phyloP scores from a whole-genome alignment of 768 basidiomycete genomes.

The Podaxis sp. region DNA sequence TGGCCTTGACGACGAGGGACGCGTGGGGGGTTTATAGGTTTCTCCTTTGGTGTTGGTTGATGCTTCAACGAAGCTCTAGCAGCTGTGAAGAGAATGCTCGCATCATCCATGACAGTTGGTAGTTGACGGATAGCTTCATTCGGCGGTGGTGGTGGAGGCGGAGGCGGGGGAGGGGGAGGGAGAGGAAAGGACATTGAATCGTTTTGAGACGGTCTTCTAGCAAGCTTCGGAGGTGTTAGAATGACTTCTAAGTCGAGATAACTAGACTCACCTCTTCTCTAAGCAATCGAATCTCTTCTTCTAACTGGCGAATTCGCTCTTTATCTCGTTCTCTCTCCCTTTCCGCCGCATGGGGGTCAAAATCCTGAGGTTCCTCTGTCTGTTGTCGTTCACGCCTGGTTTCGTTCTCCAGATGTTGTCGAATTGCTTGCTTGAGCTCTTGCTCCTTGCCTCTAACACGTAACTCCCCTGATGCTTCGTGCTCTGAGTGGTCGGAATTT shows the following conservation, averaged over 20 bases:
- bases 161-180: constrained; percentile 38
- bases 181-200: constrained; percentile 20
- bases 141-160: constrained; percentile 39
- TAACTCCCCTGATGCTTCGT: constrained; percentile 39
- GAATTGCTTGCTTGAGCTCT: constrained; percentile 54
- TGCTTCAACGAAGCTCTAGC: constrained; percentile 67
- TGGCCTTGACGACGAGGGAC: constrained; percentile 45
- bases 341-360: constrained; percentile 23
- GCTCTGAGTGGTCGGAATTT: constrained; percentile 13
- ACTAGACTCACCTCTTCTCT: constrained; percentile 46
- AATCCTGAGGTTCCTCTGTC: constrained; percentile 16
- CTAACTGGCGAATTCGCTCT: constrained; percentile 56
- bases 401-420: constrained; percentile 45
- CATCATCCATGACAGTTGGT: constrained; percentile 25
- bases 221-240: constrained; percentile 34
- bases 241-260: background rate
- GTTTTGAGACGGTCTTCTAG: constrained; percentile 27
- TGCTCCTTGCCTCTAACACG: constrained; percentile 56
- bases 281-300: constrained; percentile 58
- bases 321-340: constrained; percentile 53
- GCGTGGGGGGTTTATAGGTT: constrained; percentile 54
- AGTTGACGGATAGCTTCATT: constrained; percentile 29
- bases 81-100: constrained; percentile 40
- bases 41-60: constrained; percentile 52
- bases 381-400: constrained; percentile 29